phyloP scores from a whole-genome alignment of 2,329 filamentous ascomycete genomes.

The Fusarium oxysporum region DNA sequence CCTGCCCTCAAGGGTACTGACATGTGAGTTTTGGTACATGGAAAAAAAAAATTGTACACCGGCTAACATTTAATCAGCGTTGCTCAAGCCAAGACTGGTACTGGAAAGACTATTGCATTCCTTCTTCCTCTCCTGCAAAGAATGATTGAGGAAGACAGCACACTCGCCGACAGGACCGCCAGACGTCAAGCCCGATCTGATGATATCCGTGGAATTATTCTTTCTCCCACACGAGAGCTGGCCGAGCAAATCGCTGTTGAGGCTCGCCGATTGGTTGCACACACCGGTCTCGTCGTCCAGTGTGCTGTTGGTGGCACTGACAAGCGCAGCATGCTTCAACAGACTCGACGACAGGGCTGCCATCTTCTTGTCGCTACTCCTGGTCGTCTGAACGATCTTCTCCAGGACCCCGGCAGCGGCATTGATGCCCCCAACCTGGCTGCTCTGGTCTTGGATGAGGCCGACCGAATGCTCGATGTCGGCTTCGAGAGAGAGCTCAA shows the following conservation, averaged over 20 bases:
- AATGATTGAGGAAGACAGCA: conserved; percentile 73
- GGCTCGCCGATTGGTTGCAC: conserved; percentile 72
- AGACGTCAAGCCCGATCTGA: conserved; percentile 55
- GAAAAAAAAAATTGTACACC: background rate
- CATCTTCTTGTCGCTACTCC: conserved; percentile 92
- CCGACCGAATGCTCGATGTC: conserved; percentile 98
- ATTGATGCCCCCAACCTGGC: conserved; percentile 84
- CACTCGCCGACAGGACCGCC: conserved; percentile 63
- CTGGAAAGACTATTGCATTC: conserved; percentile 96
- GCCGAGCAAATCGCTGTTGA: conserved; percentile 85
- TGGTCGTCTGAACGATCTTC: conserved; percentile 85
- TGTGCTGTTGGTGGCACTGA: conserved; percentile 93
- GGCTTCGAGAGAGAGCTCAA: conserved; percentile 77
- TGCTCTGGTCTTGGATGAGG: conserved; percentile 95
- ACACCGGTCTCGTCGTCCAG: conserved; percentile 75
- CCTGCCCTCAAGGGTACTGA: conserved; percentile 83
- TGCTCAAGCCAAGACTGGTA: conserved; percentile 96
- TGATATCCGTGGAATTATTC: conserved; percentile 76
- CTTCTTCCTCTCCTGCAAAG: conserved; percentile 86
- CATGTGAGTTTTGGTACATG: conserved; percentile 69
- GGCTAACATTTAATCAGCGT: conserved; percentile 60
- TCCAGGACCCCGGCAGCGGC: conserved; percentile 72
- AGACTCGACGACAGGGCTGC: conserved; percentile 80
- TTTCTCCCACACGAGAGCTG: conserved; percentile 85
- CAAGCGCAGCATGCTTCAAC: conserved; percentile 74